These are phyloP conservation scores for Globisporangium abappressorium DNA, from an alignment of 352 stramenopile genomes.

Conservation along the genomic window DNA sequence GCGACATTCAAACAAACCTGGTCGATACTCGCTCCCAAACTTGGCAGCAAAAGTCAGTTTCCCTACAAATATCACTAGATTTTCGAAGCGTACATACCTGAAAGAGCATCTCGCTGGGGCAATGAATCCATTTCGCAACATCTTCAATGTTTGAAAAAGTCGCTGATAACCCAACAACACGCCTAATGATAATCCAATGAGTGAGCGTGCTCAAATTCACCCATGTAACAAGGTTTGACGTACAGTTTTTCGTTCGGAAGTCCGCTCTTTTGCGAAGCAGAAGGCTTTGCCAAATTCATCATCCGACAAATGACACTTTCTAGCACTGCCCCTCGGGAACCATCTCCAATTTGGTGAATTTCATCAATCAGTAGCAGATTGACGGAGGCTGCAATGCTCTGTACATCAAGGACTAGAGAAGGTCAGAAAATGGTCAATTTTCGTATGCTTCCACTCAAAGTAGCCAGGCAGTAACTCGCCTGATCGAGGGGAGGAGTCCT, in stretches of 20 bases:
- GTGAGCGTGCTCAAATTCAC: neutral
- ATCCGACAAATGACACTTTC: slow-evolving; percentile 38
- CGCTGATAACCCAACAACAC: slow-evolving; percentile 36
- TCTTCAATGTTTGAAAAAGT: slow-evolving; percentile 36
- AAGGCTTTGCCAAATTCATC: slow-evolving; percentile 27
- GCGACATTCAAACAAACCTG: slow-evolving; percentile 23
- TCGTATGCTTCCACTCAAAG: neutral
- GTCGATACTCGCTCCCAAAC: slow-evolving; percentile 43
- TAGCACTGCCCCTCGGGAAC: slow-evolving; percentile 23
- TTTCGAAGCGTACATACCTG: slow-evolving; percentile 3
- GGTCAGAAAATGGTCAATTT: neutral
- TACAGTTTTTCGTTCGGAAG: slow-evolving; percentile 28
- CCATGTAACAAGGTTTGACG: neutral
- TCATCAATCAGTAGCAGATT: slow-evolving; percentile 38
- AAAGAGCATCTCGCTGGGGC: slow-evolving; percentile 23
- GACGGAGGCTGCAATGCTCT: slow-evolving; percentile 16
- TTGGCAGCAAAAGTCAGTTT: slow-evolving; percentile 11
- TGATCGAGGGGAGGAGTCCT: slow-evolving; percentile 15
- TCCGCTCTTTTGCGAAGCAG: slow-evolving; percentile 8
- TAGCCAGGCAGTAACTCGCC: neutral
- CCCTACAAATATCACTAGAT: neutral
- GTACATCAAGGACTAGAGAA: neutral
- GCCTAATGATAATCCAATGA: slow-evolving; percentile 14
- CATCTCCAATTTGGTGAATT: slow-evolving; percentile 42
- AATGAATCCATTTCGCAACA: slow-evolving; percentile 31